Evolutionary conservation across 257 asterid genomes (phyloP).

Genomic region (Gynochthodes officinalis): DNA sequence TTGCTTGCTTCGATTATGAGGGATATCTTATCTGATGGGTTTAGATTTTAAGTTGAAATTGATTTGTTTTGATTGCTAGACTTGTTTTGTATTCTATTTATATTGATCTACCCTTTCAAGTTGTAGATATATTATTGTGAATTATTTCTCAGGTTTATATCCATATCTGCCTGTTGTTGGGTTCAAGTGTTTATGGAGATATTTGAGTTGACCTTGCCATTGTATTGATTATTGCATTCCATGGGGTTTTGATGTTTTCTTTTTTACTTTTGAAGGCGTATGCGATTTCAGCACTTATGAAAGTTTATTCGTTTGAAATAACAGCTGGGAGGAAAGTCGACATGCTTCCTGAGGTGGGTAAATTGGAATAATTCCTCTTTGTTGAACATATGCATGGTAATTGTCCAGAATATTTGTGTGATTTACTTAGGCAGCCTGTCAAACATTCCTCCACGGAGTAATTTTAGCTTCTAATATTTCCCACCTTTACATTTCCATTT

Average conservation of each 20-base stretch:
- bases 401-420: neutral
- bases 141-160: neutral
- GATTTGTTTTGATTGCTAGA: neutral
- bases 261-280: conserved; percentile 60
- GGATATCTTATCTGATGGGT: neutral
- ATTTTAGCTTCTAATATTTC: neutral
- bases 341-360: conserved; percentile 79
- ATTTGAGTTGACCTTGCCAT: neutral
- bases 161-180: neutral
- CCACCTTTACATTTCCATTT: neutral
- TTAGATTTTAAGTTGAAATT: neutral
- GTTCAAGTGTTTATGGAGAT: neutral
- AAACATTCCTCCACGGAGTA: neutral
- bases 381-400: conserved; percentile 5
- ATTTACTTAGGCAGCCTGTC: neutral
- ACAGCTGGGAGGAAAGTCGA: conserved; percentile 91
- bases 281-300: conserved; percentile 82
- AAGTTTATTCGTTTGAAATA: conserved; percentile 89
- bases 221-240: conserved; percentile 13
- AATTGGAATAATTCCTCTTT: neutral
- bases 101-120: neutral
- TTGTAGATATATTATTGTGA: neutral
- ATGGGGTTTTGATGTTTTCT: conserved; percentile 18
- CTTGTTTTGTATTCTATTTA: neutral
- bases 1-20: neutral